Evolutionary conservation across 768 basidiomycete species (phyloP).

Genomic region (Phylloporus arenicola): DNA sequence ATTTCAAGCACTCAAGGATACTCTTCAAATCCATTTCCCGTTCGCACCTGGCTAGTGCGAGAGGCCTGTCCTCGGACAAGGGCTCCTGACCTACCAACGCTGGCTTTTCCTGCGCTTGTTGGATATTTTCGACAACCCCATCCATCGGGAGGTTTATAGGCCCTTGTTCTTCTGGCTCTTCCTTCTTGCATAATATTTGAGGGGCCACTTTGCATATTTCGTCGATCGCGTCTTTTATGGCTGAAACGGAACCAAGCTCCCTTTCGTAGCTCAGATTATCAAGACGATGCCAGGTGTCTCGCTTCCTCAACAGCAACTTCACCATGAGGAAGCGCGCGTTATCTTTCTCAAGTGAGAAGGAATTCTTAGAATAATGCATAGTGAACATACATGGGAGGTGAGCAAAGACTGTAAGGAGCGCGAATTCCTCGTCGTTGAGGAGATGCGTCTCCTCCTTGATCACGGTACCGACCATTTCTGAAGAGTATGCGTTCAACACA

Average conservation of each 20-base stretch:
- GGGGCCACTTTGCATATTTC: conserved; percentile 34
- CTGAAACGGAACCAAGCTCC: conserved; percentile 36
- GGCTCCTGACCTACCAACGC: conserved; percentile 1
- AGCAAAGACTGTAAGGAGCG: conserved; percentile 38
- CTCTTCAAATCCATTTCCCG: conserved; percentile 35
- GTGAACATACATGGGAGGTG: conserved; percentile 45
- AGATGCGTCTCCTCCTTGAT: conserved; percentile 46
- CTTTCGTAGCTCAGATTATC: conserved; percentile 37
- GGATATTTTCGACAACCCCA: conserved; percentile 13
- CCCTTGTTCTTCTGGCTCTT: conserved; percentile 23
- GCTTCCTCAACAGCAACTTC: conserved; percentile 57
- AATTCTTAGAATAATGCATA: background rate
- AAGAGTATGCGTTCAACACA: background rate
- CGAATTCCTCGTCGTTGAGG: conserved; percentile 45
- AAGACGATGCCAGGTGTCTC: conserved; percentile 49
- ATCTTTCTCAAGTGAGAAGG: conserved; percentile 33
- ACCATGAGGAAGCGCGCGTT: conserved; percentile 57
- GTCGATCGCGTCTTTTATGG: conserved; percentile 39
- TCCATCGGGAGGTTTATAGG: conserved; percentile 34
- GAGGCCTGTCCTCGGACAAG: conserved; percentile 10
- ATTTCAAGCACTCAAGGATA: conserved; percentile 38
- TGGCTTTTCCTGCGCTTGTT: conserved; percentile 3
- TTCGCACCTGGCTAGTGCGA: conserved; percentile 38
- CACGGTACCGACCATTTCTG: conserved; percentile 56
- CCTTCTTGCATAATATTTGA: conserved; percentile 8